Base-by-base conservation (phyloP, 2,329 filamentous ascomycete genomes). In the Alternaria ethzedia region DNA sequence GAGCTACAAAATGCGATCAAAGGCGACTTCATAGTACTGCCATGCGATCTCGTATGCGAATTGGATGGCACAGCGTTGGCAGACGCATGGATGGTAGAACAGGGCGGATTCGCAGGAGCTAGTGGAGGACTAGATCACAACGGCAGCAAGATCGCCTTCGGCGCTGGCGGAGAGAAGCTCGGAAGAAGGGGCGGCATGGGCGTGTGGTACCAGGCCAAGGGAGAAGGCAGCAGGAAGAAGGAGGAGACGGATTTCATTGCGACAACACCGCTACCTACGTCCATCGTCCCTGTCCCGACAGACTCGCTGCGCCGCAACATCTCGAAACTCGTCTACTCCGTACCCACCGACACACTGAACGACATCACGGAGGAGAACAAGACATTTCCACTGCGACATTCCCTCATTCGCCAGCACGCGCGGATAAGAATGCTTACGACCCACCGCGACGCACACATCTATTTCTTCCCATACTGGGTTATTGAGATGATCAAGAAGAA, bases 231-330 rank as follows among this genome's bases (percentile, higher is more conserved):
- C 36, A 87, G 95, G 66, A 98, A 97, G 82, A 91, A 91, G 49
- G 93, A 97, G 78, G 94, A 97, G 78, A 96, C 93, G 2, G 95
- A 98, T 75, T 97, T 97, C 77, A 87, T 97, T 72, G 92, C 91
- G 9, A 93, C 92, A 1, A 87, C 91, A 0, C 89, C 91, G 4
- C 82, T 96, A 6, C 83, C 89, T 4, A 75, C 84, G 5, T 82
- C 88, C 0, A 80, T 85, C 15, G 86, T 89, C 2, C 84, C 87
- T 7, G 84, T 89, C 10, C 85, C 88, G 0, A 86, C 87, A 65
- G 88, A 87, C 28, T 91, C 91, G 1, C 78, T 96, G 56, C 83
- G 92, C 63, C 85, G 87, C 17, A 82, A 89, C 62, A 84, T 96
- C 9, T 91, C 90, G n/a, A 91, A 91, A 61, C 82, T 97, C 5